phyloP scores from a whole-genome alignment of 768 basidiomycete species.

The Pleurotus tuoliensis region DNA sequence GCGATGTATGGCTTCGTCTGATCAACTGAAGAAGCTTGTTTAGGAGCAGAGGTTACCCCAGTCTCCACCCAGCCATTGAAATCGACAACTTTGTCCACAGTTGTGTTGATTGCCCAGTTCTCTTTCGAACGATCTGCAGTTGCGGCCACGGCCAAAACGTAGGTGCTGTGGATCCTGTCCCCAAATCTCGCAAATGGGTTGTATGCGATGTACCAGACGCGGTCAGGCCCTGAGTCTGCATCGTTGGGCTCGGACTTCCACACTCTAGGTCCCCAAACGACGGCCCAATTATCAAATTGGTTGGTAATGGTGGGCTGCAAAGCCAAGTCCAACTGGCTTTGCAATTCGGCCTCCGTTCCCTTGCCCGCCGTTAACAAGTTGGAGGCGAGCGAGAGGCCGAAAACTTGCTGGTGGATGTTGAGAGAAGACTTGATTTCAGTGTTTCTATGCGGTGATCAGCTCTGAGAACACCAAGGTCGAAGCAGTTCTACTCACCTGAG shows the following conservation, averaged over 20 bases:
- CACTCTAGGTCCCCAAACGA: conserved; percentile 1
- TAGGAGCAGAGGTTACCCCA: background rate
- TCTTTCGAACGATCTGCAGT: background rate
- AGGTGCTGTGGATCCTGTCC: background rate
- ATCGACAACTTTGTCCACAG: background rate
- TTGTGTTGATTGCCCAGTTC: background rate
- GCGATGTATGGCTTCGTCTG: background rate
- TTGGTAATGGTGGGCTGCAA: background rate
- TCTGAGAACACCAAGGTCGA: too few relatives aligned
- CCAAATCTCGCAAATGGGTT: conserved; percentile 1
- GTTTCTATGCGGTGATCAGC: too few relatives aligned
- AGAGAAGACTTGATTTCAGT: too few relatives aligned
- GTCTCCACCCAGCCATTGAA: background rate
- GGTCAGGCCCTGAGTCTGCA: background rate
- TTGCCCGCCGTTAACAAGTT: background rate
- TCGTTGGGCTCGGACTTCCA: conserved; percentile 2
- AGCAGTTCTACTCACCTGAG: too few relatives aligned
- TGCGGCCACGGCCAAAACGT: background rate
- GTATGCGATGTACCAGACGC: background rate
- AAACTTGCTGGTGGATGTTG: conserved; percentile 1
- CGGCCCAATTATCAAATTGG: background rate
- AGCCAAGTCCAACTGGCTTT: background rate
- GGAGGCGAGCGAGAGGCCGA: background rate
- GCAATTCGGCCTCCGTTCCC: background rate
- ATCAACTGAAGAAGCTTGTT: too few relatives aligned